These are phyloP conservation scores for Aspergillus chevalieri DNA, from an alignment of 2,329 filamentous ascomycete species.

Conservation along the genomic window DNA sequence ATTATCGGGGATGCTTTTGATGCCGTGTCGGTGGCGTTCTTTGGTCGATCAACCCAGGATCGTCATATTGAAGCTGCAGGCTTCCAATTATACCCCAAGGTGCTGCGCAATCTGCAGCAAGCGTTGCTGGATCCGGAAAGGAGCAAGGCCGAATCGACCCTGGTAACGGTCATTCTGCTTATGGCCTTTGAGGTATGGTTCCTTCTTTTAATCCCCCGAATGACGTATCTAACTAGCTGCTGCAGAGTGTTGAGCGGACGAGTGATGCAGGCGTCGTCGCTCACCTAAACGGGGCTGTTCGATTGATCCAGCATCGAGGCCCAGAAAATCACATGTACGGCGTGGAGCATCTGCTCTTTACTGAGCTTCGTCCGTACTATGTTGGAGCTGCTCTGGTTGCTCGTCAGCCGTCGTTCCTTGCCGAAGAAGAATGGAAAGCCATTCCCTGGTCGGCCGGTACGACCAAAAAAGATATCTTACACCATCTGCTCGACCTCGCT, in stretches of 20 bases:
- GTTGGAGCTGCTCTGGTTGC: conserved; percentile 24
- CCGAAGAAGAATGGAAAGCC: conserved; percentile 33
- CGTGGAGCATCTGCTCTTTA: conserved; percentile 34
- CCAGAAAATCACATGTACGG: conserved; percentile 36
- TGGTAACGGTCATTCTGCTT: conserved; percentile 34
- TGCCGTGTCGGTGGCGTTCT: conserved; percentile 34
- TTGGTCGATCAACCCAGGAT: conserved; percentile 31
- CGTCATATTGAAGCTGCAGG: conserved; percentile 28
- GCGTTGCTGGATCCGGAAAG: conserved; percentile 31
- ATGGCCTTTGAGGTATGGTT: conserved; percentile 31
- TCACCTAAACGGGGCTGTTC: conserved; percentile 31
- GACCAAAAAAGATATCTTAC: conserved; percentile 31
- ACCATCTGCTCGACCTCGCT: conserved; percentile 32
- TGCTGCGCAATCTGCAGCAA: conserved; percentile 31
- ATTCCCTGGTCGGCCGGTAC: conserved; percentile 34
- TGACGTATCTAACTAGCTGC: conserved; percentile 5
- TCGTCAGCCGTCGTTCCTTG: conserved; percentile 31
- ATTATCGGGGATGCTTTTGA: conserved; percentile 32
- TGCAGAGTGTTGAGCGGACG: conserved; percentile 32
- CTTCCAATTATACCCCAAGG: conserved; percentile 28
- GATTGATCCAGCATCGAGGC: conserved; percentile 33
- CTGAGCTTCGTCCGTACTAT: conserved; percentile 36
- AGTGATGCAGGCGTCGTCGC: conserved; percentile 25
- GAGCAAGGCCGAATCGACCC: conserved; percentile 31
- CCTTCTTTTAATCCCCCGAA: neutral